These are phyloP conservation scores for Phytopythium oedochilum DNA, from an alignment of 352 stramenopile species.

Conservation along the genomic window DNA sequence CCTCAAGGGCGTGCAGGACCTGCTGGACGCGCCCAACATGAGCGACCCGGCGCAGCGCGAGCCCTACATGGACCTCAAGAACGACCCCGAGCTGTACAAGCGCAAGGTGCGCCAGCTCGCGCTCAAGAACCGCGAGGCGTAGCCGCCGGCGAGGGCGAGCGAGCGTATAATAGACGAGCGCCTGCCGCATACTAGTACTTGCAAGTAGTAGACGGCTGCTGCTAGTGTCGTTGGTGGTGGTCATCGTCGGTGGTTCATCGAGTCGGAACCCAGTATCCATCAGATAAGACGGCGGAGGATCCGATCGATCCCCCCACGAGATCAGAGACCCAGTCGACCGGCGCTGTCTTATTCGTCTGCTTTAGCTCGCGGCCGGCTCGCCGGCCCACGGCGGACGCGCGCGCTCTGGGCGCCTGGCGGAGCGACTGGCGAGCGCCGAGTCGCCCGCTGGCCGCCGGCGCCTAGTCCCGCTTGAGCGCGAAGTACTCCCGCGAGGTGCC, in stretches of 20 bases:
- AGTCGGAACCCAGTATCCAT: too few species aligned
- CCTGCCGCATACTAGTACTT: background rate
- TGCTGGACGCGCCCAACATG: constrained; percentile 87
- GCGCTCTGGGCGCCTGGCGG: too few species aligned
- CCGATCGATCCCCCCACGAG: too few species aligned
- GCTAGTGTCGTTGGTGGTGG: background rate
- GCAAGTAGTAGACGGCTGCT: too few species aligned
- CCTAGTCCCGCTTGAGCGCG: constrained; percentile 95
- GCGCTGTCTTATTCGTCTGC: background rate
- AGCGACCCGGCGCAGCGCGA: constrained; percentile 82
- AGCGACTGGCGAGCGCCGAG: background rate
- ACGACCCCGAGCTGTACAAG: constrained; percentile 87
- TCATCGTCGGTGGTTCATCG: background rate
- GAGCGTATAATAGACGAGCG: background rate
- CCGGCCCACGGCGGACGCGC: background rate
- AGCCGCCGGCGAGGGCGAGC: constrained; percentile 14
- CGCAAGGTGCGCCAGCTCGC: constrained; percentile 79
- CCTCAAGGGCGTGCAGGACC: constrained; percentile 95
- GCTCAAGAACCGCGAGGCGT: constrained; percentile 83
- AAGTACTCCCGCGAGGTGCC: constrained; percentile 92
- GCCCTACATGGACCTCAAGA: constrained; percentile 88
- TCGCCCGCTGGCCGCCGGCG: background rate
- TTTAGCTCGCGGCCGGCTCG: background rate
- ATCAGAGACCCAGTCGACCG: background rate
- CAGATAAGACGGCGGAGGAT: background rate